A percentile compares a stretch with the other conserved stretches of the same genome.
phyloP scores from a whole-genome alignment of 2,329 filamentous ascomycete species.

The Sarocladium kiliense region DNA sequence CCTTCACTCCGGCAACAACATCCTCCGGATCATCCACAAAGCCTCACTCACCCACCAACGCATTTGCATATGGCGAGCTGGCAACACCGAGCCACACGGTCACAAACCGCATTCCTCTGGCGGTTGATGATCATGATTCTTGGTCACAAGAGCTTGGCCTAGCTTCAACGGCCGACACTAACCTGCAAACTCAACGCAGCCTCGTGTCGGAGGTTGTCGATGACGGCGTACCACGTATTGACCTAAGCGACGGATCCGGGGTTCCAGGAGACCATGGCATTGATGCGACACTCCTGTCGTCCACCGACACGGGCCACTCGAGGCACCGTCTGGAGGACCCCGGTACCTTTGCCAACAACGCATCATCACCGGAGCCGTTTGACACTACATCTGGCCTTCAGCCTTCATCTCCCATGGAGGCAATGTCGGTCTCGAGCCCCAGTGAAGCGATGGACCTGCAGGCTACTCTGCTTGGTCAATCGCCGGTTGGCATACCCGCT shows the following conservation, averaged over 20 bases:
- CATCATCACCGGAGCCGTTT: not conserved
- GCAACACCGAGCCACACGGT: not conserved
- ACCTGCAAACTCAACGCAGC: not conserved
- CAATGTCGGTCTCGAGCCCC: not conserved
- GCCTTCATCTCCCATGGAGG: not conserved
- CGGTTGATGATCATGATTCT: not conserved
- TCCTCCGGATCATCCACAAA: not conserved
- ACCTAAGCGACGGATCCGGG: not conserved
- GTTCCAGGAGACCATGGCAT: not conserved
- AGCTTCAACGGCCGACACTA: not conserved
- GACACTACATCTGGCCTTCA: not conserved
- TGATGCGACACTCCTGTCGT: slow-evolving; percentile 5
- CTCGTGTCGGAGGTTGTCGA: not conserved
- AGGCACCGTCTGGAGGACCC: slow-evolving; percentile 1
- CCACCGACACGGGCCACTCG: not conserved
- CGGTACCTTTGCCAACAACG: not conserved
- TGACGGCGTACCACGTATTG: not conserved
- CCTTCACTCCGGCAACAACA: not conserved
- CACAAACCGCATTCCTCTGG: not conserved
- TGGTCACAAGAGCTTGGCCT: not conserved
- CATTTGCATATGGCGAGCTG: not conserved
- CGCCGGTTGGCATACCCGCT: not conserved
- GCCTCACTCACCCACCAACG: not conserved
- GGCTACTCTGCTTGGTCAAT: not conserved
- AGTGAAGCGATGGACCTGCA: not conserved